phyloP scores from a whole-genome alignment of 495 filamentous ascomycete genomes.

The Annulohypoxylon bovei region DNA sequence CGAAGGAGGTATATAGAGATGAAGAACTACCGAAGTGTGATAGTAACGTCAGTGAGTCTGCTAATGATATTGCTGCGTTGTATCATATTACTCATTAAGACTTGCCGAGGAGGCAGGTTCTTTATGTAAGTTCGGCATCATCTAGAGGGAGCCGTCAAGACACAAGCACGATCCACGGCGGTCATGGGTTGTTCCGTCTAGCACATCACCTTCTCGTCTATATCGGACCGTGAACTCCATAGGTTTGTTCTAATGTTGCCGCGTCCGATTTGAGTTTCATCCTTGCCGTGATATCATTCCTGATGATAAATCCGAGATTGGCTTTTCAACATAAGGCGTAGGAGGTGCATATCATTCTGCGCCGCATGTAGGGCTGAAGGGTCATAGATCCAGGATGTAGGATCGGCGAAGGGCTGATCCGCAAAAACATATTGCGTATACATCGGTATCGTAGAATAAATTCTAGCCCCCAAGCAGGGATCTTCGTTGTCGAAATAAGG shows the following conservation, averaged over 20 bases:
- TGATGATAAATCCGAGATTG: background rate
- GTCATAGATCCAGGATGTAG: slow-evolving; percentile 9
- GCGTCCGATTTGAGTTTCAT: slow-evolving; percentile 8
- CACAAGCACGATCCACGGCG: slow-evolving; percentile 2
- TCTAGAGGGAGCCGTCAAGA: background rate
- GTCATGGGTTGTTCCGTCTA: slow-evolving; percentile 1
- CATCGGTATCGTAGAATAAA: background rate
- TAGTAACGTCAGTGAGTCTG: background rate
- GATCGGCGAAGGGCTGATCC: slow-evolving; percentile 14
- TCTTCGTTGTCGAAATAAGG: background rate
- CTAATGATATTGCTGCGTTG: background rate
- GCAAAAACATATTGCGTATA: background rate
- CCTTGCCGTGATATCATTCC: slow-evolving; percentile 9
- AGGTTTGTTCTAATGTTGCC: background rate
- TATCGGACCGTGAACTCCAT: slow-evolving; percentile 2
- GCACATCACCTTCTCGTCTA: background rate
- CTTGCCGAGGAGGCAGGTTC: slow-evolving; percentile 1
- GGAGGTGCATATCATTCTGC: background rate
- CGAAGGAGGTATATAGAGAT: background rate
- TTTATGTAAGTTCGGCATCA: slow-evolving; percentile 15
- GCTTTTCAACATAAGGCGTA: slow-evolving; percentile 1
- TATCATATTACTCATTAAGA: background rate
- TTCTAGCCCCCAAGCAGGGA: slow-evolving; percentile 3
- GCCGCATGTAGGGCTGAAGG: slow-evolving; percentile 30
- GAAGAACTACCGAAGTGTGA: background rate